Base-by-base conservation (phyloP, 805 yeast species). In the Metschnikowia proteae region DNA sequence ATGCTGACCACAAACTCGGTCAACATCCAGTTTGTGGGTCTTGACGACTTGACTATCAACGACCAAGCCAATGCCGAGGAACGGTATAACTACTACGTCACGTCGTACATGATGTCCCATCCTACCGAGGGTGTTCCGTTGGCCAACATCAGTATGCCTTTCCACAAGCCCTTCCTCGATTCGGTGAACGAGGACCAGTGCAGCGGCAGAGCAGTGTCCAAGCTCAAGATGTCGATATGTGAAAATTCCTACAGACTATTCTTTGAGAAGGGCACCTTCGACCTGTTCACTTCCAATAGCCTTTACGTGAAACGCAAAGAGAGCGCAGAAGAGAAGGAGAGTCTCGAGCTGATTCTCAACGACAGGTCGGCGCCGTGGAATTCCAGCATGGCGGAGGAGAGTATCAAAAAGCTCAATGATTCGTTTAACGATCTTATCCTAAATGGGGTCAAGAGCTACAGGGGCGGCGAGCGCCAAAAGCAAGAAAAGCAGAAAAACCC, bases 91-190 rank as follows among this genome's bases (percentile, higher is more conserved):
- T 92, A 94, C 70, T 94, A 94, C 63, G 78, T 94, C 44, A 92
- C 98, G 0, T 87, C 96, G 38, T 94, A 86, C 65, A 80, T 91
- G 38, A 86, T 94, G 87, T 86, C 96, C 3, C 96, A 89, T 60
- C 98, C 99, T 34, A 94, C 99, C 2, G 99, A 94, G 66, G 98
- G 98, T 29, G 86, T 94, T 13, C 83, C 89, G 13, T 81, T 88
- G 17, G 82, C 86, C 38, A 82, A 82, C 56, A 78, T 94, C 47
- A 78, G 79, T 53, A 74, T 88, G 66, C 98, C 98, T 26, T 86
- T 92, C 66, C 71, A 88, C 55, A 84, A 82, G 57, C 64, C 79
- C 4, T 76, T 74, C 46, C 68, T 83, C 40, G 80, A 81, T 40
- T 76, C 71, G 43, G 79, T 80, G 8, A 83, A 73, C 39, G 81